These are phyloP conservation scores for Leishmania arabica DNA, from an alignment of 208 protist genomes.

Conservation along the genomic window DNA sequence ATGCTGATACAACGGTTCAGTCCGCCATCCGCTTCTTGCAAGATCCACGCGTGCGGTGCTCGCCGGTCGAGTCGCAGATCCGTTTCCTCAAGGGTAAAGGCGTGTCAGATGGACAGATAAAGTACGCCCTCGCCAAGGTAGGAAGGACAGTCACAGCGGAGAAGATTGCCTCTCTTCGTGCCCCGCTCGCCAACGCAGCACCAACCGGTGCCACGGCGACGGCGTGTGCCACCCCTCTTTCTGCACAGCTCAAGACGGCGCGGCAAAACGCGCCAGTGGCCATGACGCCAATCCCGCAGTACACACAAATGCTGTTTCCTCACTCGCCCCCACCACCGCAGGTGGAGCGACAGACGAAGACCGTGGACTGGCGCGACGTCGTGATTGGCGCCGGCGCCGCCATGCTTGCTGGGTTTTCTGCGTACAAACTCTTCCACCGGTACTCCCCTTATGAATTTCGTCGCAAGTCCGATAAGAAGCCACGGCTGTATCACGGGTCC, in stretches of 20 bases:
- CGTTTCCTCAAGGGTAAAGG: conserved; percentile 79
- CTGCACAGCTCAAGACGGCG: conserved; percentile 7
- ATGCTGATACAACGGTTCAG: conserved; percentile 34
- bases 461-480: conserved; percentile 55
- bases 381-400: conserved; percentile 76
- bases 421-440: conserved; percentile 65
- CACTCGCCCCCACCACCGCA: conserved; percentile 34
- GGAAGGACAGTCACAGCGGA: conserved; percentile 50
- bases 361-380: conserved; percentile 73
- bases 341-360: conserved; percentile 20
- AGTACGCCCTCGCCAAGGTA: conserved; percentile 57
- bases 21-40: conserved; percentile 69
- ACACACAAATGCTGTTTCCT: conserved; percentile 53
- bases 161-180: conserved; percentile 42
- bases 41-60: conserved; percentile 55
- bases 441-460: conserved; percentile 86
- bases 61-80: conserved; percentile 65
- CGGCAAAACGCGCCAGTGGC: neutral
- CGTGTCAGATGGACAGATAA: conserved; percentile 65
- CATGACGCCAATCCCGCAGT: conserved; percentile 17
- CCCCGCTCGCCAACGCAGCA: neutral
- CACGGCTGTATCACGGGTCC: conserved; percentile 12
- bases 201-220: neutral
- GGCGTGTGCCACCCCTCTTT: neutral
- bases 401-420: conserved; percentile 46